Evolutionary conservation across 257 asterid genomes (phyloP).

Genomic region (Plantago major): DNA sequence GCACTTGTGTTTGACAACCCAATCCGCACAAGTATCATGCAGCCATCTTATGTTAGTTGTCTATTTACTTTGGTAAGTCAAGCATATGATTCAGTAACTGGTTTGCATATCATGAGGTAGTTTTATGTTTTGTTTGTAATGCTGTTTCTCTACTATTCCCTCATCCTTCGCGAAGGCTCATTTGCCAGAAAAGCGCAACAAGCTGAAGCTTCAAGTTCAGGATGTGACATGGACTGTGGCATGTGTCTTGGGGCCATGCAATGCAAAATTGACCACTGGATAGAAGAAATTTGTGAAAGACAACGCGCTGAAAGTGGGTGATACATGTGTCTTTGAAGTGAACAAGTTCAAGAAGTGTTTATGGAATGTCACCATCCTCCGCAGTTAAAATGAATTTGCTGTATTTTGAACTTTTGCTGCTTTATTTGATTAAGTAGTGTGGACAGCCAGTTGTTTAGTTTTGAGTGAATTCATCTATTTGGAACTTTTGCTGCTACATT

Average conservation of each 20-base stretch:
- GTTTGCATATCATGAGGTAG: not conserved
- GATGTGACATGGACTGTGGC: conserved; percentile 12
- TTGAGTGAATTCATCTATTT: too few relatives aligned
- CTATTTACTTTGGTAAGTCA: not conserved
- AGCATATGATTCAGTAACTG: not conserved
- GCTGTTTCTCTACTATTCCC: not conserved
- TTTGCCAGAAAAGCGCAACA: not conserved
- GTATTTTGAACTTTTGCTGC: too few relatives aligned
- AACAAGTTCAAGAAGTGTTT: not conserved
- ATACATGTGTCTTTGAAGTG: conserved; percentile 26
- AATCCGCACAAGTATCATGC: conserved; percentile 19
- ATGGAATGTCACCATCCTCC: conserved; percentile 9
- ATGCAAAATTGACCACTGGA: not conserved
- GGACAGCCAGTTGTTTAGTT: too few relatives aligned
- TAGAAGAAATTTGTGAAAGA: conserved; percentile 29
- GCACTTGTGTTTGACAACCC: not conserved
- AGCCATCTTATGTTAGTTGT: conserved; percentile 6
- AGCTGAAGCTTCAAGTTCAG: not conserved
- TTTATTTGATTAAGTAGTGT: too few relatives aligned
- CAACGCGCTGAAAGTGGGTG: conserved; percentile 16
- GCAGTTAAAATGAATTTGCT: conserved; percentile 2
- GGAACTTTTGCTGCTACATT: too few relatives aligned
- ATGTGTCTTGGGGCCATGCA: not conserved
- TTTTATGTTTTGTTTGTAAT: not conserved
- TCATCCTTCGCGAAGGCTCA: not conserved